Conservation (phyloP, 768 basidiomycete genomes). For the Cubamyces lactineus region DNA sequence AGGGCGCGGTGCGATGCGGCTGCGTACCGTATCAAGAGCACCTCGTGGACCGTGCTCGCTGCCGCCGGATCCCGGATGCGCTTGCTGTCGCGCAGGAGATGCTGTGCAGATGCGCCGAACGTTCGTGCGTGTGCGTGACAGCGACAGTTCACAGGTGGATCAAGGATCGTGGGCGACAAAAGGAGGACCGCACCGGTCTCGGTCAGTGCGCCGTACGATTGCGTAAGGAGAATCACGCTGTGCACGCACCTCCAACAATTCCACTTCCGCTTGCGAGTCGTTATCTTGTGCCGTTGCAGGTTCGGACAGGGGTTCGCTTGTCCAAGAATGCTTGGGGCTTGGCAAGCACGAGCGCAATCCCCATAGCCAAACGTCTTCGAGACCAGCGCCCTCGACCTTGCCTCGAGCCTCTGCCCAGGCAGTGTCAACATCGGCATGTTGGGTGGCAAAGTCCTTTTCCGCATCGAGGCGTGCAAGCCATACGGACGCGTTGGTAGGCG, state of each 20-base stretch:
- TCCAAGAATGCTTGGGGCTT: background rate
- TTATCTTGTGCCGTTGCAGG: background rate
- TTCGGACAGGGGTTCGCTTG: background rate
- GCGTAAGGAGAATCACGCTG: background rate
- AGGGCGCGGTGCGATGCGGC: slow-evolving; percentile 25
- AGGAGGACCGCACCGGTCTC: slow-evolving; percentile 22
- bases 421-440: slow-evolving; percentile 32
- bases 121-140: background rate
- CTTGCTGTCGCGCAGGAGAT: slow-evolving; percentile 49
- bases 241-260: slow-evolving; percentile 33
- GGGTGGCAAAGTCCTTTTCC: slow-evolving; percentile 38
- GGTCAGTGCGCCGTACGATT: background rate
- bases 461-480: slow-evolving; percentile 58
- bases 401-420: slow-evolving; percentile 52
- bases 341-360: slow-evolving; percentile 37
- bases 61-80: slow-evolving; percentile 40
- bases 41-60: slow-evolving; percentile 46
- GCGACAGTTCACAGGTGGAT: background rate
- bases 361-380: slow-evolving; percentile 58
- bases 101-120: slow-evolving; percentile 18
- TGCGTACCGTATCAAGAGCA: slow-evolving; percentile 50
- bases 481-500: slow-evolving; percentile 42
- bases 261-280: slow-evolving; percentile 21
- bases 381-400: slow-evolving; percentile 37
- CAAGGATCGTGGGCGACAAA: background rate